Base-by-base conservation (phyloP, 352 stramenopile genomes). In the Phytopythium oedochilum region DNA sequence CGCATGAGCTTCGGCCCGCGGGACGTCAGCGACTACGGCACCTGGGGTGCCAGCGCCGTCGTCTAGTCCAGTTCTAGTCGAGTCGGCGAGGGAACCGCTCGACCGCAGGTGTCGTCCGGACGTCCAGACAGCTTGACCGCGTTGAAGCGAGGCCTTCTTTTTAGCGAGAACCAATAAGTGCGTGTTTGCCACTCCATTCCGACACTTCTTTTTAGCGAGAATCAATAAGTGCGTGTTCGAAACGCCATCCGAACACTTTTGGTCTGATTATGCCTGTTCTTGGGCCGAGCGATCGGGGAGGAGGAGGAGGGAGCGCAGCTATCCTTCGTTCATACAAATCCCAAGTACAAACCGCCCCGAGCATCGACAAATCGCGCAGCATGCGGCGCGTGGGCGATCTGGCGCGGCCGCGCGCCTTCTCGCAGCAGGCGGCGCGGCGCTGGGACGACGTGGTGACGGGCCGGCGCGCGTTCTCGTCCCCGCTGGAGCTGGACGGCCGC, bases 401-500 rank as follows among this genome's bases (percentile, higher is more conserved):
- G 26, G 51, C 58, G 53, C 64, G 68, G 18, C 64, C 63, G 7
- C 64, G 76, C 35, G 57, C 73, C 26, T 86, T 89, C 61, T 89
- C 79, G 40, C 74, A 85, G 64, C 74, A 86, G 56, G 75, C 79
- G 32, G 53, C 81, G 49, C 63, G 72, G 40, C 73, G 62, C 46
- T 68, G 65, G 43, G 72, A 86, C 31, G 73, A 81, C 11, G 59
- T 61, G 5, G 59, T 57, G 9, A 68, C 55, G 38, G 71, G 68
- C 18, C 66, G 72, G 20, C 70, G 66, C 28, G 58, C 61, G 15
- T 71, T 61, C 45, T 70, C 63, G 26, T 64, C 70, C 23, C 54
- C 64, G 26, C 64, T 75, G 28, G 71, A 85, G 57, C 63, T 90
- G 7, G 67, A 88, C 29, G 81, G 81, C 8, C 74, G 77, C 26